These are phyloP conservation scores for Globisporangium heterothallicum DNA, from an alignment of 352 stramenopile genomes.

Conservation along the genomic window DNA sequence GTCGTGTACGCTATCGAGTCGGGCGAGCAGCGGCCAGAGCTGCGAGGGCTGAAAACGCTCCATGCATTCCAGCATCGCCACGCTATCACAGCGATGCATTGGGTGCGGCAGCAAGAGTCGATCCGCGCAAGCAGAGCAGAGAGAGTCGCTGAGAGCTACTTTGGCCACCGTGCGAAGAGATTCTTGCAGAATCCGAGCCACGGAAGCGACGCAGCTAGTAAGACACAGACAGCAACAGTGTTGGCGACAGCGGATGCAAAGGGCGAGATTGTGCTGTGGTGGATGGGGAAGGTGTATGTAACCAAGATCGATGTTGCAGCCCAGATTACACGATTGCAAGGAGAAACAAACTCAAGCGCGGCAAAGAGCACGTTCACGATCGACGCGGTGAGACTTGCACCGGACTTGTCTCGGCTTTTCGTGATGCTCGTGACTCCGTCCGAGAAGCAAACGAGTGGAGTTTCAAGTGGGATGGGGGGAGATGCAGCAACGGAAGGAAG, in stretches of 20 bases:
- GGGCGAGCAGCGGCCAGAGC: conserved; percentile 23
- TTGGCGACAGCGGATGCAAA: conserved; percentile 41
- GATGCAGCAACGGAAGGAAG: not conserved
- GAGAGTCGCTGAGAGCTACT: conserved; percentile 17
- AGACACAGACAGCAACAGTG: conserved; percentile 10
- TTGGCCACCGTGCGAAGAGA: conserved; percentile 25
- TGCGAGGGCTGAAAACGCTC: conserved; percentile 16
- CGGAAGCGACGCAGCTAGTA: not conserved
- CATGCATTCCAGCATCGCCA: conserved; percentile 33
- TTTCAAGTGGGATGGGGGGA: no score
- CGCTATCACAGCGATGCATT: conserved; percentile 56
- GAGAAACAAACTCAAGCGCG: no score
- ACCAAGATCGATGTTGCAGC: conserved; percentile 33
- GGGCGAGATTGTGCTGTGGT: conserved; percentile 49
- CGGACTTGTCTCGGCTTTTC: conserved; percentile 37
- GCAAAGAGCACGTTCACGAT: conserved; percentile 16
- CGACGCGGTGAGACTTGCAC: conserved; percentile 26
- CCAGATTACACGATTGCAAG: no score
- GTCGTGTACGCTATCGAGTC: conserved; percentile 66
- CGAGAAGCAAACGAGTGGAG: no score
- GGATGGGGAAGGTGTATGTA: conserved; percentile 46
- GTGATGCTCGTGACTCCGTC: conserved; percentile 13
- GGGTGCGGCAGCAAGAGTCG: conserved; percentile 14
- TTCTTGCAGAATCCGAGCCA: conserved; percentile 19
- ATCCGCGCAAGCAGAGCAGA: not conserved